Percentiles rank a stretch among this genome's conserved stretches.
Conservation (phyloP, 371 early-diverging fungal genomes). For the Sporodiniella umbellata region DNA sequence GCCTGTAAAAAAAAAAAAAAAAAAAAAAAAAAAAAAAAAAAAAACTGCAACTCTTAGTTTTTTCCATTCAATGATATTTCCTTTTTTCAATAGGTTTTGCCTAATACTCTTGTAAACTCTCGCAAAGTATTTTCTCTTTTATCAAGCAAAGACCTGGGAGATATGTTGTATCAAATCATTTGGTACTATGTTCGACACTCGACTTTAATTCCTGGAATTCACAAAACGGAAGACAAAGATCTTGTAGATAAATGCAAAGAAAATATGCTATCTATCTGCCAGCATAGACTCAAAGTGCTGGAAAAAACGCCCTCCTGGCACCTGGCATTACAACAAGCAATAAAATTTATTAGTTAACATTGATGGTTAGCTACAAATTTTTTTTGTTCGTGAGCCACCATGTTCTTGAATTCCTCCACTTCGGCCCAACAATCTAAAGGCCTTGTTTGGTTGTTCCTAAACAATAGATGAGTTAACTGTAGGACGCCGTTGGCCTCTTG, state of each 20-base stretch:
- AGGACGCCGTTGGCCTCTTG: background rate
- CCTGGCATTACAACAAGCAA: constrained; percentile 3
- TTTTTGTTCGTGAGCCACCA: constrained; percentile 54
- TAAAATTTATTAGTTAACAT: constrained; percentile 11
- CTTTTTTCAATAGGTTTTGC: constrained; percentile 18
- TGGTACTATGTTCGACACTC: constrained; percentile 36
- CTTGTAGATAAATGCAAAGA: constrained; percentile 17
- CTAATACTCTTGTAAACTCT: constrained; percentile 15
- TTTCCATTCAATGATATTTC: too few relatives aligned
- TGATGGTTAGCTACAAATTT: constrained; percentile 47
- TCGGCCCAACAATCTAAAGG: constrained; percentile 70
- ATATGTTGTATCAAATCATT: constrained; percentile 26
- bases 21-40: too few relatives aligned
- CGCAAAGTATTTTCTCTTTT: constrained; percentile 34
- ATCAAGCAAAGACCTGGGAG: constrained; percentile 34
- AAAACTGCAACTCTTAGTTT: too few relatives aligned
- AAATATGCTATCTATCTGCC: constrained; percentile 15
- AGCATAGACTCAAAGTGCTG: constrained; percentile 14
- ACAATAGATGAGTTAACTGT: background rate
- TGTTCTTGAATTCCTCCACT: constrained; percentile 60
- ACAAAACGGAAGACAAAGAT: constrained; percentile 9
- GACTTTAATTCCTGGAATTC: constrained; percentile 19
- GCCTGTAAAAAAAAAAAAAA: constrained; percentile 24
- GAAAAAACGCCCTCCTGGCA: constrained; percentile 23
- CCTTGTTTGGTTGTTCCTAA: constrained; percentile 48